Evolutionary conservation across 2,329 filamentous ascomycete species (phyloP).

Genomic region (Claviceps capensis): DNA sequence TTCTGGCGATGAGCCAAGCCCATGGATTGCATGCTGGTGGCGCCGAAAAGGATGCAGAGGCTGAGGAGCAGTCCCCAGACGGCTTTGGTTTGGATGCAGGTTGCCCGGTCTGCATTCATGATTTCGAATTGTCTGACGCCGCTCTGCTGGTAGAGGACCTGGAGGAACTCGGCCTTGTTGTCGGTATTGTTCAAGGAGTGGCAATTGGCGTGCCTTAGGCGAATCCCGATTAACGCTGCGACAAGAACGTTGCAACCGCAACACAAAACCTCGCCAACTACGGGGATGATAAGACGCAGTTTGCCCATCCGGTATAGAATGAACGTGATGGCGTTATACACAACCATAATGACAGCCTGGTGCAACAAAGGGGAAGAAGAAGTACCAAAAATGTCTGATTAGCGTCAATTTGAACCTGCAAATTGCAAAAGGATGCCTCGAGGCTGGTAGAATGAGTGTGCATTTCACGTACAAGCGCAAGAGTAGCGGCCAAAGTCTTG

Average conservation of each 20-base stretch:
- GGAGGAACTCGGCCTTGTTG: constrained; percentile 30
- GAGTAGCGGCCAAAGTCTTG: constrained; percentile 59
- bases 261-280: constrained; percentile 49
- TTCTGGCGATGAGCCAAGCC: constrained; percentile 49
- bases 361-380: background rate
- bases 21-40: constrained; percentile 38
- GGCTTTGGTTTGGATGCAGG: constrained; percentile 74
- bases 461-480: constrained; percentile 55
- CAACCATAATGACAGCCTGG: constrained; percentile 61
- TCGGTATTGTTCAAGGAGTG: constrained; percentile 26
- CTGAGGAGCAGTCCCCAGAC: constrained; percentile 78
- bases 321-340: constrained; percentile 69
- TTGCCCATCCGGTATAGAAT: constrained; percentile 69
- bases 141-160: constrained; percentile 28
- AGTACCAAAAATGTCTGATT: background rate
- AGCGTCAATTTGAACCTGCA: background rate
- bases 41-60: constrained; percentile 53
- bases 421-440: background rate
- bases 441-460: too few species aligned
- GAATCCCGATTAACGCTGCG: constrained; percentile 63
- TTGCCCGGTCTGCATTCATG: constrained; percentile 39
- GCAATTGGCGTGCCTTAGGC: constrained; percentile 68
- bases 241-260: constrained; percentile 69
- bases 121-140: constrained; percentile 26
- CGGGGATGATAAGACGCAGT: constrained; percentile 58